phyloP scores from a whole-genome alignment of 495 filamentous ascomycete genomes.

The Hyaloscypha bicolor region DNA sequence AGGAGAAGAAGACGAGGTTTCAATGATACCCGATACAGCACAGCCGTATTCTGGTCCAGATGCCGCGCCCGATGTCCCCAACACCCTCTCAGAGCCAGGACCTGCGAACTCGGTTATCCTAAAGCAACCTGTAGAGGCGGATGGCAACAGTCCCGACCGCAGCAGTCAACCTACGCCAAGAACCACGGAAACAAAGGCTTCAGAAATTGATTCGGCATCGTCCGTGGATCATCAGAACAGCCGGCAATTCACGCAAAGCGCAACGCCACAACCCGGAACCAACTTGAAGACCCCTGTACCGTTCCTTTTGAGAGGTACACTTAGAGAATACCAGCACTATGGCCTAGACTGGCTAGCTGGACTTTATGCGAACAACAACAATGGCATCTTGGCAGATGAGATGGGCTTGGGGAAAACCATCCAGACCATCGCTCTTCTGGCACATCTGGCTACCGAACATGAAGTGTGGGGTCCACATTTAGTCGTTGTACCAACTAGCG shows the following conservation, averaged over 20 bases:
- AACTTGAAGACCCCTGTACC: conserved; percentile 74
- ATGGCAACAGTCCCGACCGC: conserved; percentile 42
- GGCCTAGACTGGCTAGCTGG: conserved; percentile 96
- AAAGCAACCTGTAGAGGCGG: conserved; percentile 43
- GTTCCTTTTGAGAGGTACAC: conserved; percentile 83
- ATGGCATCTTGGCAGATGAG: conserved; percentile 98
- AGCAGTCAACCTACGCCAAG: conserved; percentile 54
- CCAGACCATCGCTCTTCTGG: conserved; percentile 93
- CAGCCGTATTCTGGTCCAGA: conserved; percentile 49
- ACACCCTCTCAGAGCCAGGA: conserved; percentile 27
- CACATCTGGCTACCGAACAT: conserved; percentile 89
- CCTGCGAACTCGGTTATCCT: conserved; percentile 33
- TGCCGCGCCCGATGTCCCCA: conserved; percentile 45
- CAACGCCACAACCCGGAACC: conserved; percentile 43
- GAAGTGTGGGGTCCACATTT: conserved; percentile 96
- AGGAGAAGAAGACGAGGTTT: conserved; percentile 29
- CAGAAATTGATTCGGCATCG: conserved; percentile 66
- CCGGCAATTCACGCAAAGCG: conserved; percentile 40
- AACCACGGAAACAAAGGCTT: conserved; percentile 68
- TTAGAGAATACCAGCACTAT: conserved; percentile 96
- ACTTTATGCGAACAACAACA: conserved; percentile 88
- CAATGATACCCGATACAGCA: conserved; percentile 24
- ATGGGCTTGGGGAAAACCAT: conserved; percentile 99
- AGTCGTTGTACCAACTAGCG: conserved; percentile 95
- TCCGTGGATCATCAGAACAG: conserved; percentile 49